Conservation (phyloP, 345 rosid genomes). For the Gossypium stocksii region DNA sequence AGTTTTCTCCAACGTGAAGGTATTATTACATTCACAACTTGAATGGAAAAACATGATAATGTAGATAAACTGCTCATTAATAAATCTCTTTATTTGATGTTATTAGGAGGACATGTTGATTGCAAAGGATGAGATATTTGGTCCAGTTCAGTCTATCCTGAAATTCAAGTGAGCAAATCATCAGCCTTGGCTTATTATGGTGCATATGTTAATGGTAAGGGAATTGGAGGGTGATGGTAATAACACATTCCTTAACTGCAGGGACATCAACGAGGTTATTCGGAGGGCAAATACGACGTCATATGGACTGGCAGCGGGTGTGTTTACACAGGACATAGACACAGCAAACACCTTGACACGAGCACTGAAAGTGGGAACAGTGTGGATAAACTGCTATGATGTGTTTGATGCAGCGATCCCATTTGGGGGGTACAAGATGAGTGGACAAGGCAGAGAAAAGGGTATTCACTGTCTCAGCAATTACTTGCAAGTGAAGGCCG, state of each 20-base stretch:
- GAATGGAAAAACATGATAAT: neutral
- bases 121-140: constrained; percentile 69
- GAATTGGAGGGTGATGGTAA: neutral
- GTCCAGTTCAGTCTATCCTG: constrained; percentile 68
- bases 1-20: constrained; percentile 67
- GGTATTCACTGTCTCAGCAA: constrained; percentile 49
- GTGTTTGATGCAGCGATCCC: constrained; percentile 67
- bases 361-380: constrained; percentile 52
- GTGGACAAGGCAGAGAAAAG: constrained; percentile 65
- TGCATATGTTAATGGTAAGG: neutral
- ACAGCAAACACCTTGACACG: constrained; percentile 59
- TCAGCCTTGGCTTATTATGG: neutral
- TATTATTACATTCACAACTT: constrained; percentile 9
- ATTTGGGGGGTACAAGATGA: constrained; percentile 78
- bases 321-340: constrained; percentile 56
- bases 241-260: constrained; percentile 16
- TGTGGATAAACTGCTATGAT: constrained; percentile 67
- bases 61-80: neutral
- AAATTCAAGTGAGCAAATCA: constrained; percentile 55
- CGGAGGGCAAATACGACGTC: constrained; percentile 37
- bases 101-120: constrained; percentile 61
- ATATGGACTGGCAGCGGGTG: constrained; percentile 63
- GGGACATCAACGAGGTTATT: constrained; percentile 54
- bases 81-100: neutral
- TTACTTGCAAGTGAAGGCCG: constrained; percentile 76